phyloP scores from a whole-genome alignment of 2,329 filamentous ascomycete genomes.

The Pseudogymnoascus sp. region DNA sequence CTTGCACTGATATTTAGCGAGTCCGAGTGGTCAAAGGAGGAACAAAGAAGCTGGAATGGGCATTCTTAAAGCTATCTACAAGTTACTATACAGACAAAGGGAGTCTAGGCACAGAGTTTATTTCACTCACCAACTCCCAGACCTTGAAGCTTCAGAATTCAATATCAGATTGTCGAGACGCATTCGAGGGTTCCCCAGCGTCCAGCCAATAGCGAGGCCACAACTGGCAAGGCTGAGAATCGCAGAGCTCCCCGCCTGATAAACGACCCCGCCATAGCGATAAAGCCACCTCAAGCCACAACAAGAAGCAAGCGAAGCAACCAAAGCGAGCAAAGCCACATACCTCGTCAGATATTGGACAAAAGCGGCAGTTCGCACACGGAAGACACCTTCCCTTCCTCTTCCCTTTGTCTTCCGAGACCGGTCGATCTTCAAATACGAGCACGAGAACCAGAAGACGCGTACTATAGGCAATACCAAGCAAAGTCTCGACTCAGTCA shows the following conservation, averaged over 20 bases:
- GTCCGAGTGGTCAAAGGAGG: neutral
- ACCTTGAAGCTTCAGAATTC: neutral
- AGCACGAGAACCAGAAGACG: neutral
- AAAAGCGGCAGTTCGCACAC: neutral
- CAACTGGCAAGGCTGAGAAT: neutral
- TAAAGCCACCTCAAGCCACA: neutral
- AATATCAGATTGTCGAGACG: neutral
- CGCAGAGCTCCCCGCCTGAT: neutral
- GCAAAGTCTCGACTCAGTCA: neutral
- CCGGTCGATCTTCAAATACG: constrained; percentile 2
- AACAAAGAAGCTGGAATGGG: neutral
- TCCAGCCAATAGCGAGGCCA: neutral
- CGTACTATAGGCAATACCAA: constrained; percentile 2
- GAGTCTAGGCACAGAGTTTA: neutral
- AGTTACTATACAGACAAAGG: neutral
- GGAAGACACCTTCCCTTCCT: neutral
- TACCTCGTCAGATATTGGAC: neutral
- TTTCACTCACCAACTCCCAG: neutral
- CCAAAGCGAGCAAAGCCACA: neutral
- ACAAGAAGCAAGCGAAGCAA: neutral
- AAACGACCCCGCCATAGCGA: constrained; percentile 2
- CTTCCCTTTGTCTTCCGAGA: neutral
- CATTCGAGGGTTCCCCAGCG: neutral
- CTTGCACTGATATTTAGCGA: neutral
- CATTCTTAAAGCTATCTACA: neutral